Base-by-base conservation (phyloP, 2,329 filamentous ascomycete genomes). In the Plenodomus lindquistii region DNA sequence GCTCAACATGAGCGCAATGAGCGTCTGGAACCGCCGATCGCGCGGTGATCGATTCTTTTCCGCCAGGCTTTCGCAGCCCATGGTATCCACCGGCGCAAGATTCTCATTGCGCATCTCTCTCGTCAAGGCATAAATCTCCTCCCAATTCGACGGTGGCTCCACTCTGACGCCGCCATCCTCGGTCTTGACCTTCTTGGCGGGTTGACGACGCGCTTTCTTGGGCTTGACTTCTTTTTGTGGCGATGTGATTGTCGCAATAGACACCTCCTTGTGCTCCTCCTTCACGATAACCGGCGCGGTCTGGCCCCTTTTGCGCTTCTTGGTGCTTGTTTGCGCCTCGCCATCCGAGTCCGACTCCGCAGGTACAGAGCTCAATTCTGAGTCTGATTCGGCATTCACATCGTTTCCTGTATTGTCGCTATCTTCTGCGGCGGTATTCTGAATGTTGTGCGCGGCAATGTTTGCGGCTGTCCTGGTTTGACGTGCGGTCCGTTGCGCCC, bases 41-140 rank as follows among this genome's bases (percentile, higher is more conserved):
- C 77, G 71, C 15, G 78, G 77, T 0, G 75, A 71, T 2, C 65
- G 71, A 15, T 74, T 69, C 40, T 80, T 75, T 46, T 83, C 76
- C 2, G 88, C 89, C 9, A 94, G 79, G 7, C 83, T 82, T 73
- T 91, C 91, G 73, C 94, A 99, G 10, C 94, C 94, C 92, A 97
- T 97, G 0, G 93, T 97, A 71, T 99, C 94, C 10, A 99, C 94
- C 0, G 93, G 89, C 1, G 94, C 94, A 0, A 81, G 73, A 34
- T 81, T 88, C 73, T 77, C 82, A 68, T 68, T 88, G 75, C 74
- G 86, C 91, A 97, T 97, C 64, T 83, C 81, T 63, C 87, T 86
- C 37, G 95, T 88, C 0, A 84, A 75, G 27, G 80, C 75, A 74
- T 97, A 99, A 48, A 96, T 85, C 47, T 85, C 82, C 54, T 91